Percentiles rank a stretch among this genome's conserved stretches.
Conservation (phyloP, 2,329 filamentous ascomycete species). For the Fusarium pseudograminearum region DNA sequence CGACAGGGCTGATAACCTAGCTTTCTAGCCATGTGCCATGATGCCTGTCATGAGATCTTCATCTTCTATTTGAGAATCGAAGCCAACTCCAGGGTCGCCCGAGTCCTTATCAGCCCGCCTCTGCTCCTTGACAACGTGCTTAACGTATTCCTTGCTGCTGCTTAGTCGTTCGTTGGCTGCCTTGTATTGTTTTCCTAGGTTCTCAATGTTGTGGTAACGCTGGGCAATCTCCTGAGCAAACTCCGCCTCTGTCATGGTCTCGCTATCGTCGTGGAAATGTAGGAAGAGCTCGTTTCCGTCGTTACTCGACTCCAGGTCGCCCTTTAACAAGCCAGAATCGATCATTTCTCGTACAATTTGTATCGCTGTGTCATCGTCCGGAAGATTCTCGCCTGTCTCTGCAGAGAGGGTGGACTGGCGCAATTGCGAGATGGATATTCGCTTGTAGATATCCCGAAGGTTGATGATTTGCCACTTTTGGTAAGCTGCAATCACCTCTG, state of each 20-base stretch:
- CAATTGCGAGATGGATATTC: constrained; percentile 67
- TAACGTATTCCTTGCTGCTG: constrained; percentile 68
- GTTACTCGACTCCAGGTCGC: constrained; percentile 61
- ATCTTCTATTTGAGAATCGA: constrained; percentile 66
- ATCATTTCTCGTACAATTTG: constrained; percentile 68
- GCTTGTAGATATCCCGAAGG: constrained; percentile 77
- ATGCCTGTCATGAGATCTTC: constrained; percentile 70
- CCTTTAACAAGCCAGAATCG: constrained; percentile 63
- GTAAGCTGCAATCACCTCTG: constrained; percentile 76
- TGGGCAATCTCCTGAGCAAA: constrained; percentile 62
- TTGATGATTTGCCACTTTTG: constrained; percentile 80
- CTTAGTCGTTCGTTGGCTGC: constrained; percentile 66
- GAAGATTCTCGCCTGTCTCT: constrained; percentile 61
- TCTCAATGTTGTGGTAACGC: constrained; percentile 58
- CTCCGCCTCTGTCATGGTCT: constrained; percentile 62
- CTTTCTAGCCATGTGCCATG: constrained; percentile 34
- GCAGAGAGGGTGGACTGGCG: constrained; percentile 65
- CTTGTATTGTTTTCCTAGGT: constrained; percentile 61
- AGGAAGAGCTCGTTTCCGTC: constrained; percentile 61
- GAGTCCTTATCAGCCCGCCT: constrained; percentile 60
- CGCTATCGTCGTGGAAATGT: constrained; percentile 60
- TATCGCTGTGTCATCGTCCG: constrained; percentile 58
- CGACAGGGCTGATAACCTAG: not conserved
- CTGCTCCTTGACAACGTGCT: constrained; percentile 60
- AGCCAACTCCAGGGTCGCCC: constrained; percentile 53